Evolutionary conservation across 345 rosid genomes (phyloP).

Genomic region (Adansonia digitata): DNA sequence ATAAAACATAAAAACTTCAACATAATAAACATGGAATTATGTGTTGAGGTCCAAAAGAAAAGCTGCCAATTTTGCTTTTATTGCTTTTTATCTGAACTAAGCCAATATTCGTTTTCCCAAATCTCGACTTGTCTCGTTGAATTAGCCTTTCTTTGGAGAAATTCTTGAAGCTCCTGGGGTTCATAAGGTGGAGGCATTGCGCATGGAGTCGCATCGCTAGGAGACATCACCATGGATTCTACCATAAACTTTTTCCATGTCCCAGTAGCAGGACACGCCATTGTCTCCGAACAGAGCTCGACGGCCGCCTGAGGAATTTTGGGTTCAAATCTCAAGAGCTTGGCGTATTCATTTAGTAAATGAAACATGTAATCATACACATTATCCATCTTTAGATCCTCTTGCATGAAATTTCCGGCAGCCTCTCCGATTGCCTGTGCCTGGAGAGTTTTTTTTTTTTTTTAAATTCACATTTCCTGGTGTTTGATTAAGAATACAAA

Average conservation of each 20-base stretch:
- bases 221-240: slow-evolving; percentile 51
- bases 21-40: not conserved
- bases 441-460: too few relatives aligned
- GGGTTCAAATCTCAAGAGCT: slow-evolving; percentile 65
- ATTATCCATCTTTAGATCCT: slow-evolving; percentile 53
- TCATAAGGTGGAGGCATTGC: slow-evolving; percentile 43
- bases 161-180: slow-evolving; percentile 28
- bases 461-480: too few relatives aligned
- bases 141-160: slow-evolving; percentile 34
- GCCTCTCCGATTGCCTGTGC: slow-evolving; percentile 60
- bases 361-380: slow-evolving; percentile 78
- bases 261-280: slow-evolving; percentile 40
- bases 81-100: not conserved
- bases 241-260: slow-evolving; percentile 44
- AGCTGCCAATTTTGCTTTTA: not conserved
- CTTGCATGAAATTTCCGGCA: slow-evolving; percentile 45
- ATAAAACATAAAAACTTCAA: not conserved
- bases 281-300: slow-evolving; percentile 46
- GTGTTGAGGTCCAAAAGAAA: not conserved
- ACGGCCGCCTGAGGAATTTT: slow-evolving; percentile 37
- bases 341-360: slow-evolving; percentile 52
- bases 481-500: too few relatives aligned
- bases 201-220: slow-evolving; percentile 51
- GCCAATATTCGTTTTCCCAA: slow-evolving; percentile 52
- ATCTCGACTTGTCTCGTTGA: slow-evolving; percentile 43